Evolutionary conservation across 495 filamentous ascomycete species (phyloP).

Genomic region (Penicillium egyptiacum): DNA sequence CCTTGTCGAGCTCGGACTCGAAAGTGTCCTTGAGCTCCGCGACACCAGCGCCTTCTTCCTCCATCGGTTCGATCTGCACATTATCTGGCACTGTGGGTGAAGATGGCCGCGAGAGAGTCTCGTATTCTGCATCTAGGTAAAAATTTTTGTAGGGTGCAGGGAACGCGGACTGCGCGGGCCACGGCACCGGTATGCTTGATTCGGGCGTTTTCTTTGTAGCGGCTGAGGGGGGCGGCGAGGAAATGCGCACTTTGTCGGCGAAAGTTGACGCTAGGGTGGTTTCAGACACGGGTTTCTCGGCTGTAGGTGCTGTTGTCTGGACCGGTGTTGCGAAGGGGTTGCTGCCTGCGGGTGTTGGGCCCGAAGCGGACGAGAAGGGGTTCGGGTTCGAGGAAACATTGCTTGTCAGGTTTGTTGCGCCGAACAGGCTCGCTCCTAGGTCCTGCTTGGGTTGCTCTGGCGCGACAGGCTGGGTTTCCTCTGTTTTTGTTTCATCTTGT

Average conservation of each 20-base stretch:
- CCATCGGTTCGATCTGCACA: constrained; percentile 57
- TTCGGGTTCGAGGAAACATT: constrained; percentile 54
- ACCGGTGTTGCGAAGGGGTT: constrained; percentile 53
- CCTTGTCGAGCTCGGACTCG: constrained; percentile 79
- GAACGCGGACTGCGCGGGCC: constrained; percentile 65
- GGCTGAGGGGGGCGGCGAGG: constrained; percentile 41
- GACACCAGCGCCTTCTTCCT: constrained; percentile 46
- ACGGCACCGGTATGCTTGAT: constrained; percentile 53
- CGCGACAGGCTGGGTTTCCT: constrained; percentile 32
- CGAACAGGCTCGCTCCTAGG: constrained; percentile 56
- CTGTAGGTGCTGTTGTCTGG: constrained; percentile 35
- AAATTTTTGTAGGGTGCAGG: constrained; percentile 71
- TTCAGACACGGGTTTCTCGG: constrained; percentile 22
- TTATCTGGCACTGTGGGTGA: constrained; percentile 47
- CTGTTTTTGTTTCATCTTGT: constrained; percentile 35
- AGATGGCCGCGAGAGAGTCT: constrained; percentile 62
- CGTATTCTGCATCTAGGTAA: constrained; percentile 91
- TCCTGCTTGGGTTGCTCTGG: constrained; percentile 50
- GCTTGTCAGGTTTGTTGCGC: constrained; percentile 41
- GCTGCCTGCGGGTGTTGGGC: constrained; percentile 25
- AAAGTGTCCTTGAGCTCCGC: constrained; percentile 81
- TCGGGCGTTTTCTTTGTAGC: constrained; percentile 38
- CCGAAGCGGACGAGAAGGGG: constrained; percentile 52
- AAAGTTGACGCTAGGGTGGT: constrained; percentile 66
- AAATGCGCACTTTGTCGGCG: constrained; percentile 62